phyloP scores from a whole-genome alignment of 2,329 filamentous ascomycete genomes.

The Colletotrichum paranaense region DNA sequence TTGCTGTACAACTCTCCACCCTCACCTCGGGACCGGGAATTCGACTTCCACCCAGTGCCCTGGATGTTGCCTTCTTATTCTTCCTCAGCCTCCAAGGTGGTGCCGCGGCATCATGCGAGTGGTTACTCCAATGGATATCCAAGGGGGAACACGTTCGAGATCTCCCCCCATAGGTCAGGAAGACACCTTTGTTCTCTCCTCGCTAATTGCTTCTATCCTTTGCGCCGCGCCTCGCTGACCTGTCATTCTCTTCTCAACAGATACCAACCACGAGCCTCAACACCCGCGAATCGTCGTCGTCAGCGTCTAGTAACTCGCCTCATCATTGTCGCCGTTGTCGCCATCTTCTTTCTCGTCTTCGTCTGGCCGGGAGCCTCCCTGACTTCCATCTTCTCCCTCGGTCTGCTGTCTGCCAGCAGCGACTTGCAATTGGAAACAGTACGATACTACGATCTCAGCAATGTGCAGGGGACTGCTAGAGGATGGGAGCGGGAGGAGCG shows the following conservation, averaged over 20 bases:
- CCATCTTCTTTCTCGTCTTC: constrained; percentile 78
- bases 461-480: constrained; percentile 89
- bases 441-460: constrained; percentile 94
- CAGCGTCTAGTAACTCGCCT: constrained; percentile 79
- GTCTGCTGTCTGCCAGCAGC: constrained; percentile 73
- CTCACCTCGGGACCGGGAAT: constrained; percentile 29
- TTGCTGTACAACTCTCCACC: constrained; percentile 1
- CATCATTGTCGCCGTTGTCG: constrained; percentile 61
- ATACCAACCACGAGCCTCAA: constrained; percentile 86
- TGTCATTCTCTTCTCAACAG: constrained; percentile 55
- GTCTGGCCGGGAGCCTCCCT: constrained; percentile 75
- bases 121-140: constrained; percentile 89
- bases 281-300: constrained; percentile 76
- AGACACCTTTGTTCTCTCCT: not conserved
- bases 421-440: constrained; percentile 91
- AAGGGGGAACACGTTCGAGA: constrained; percentile 82
- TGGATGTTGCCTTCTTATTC: constrained; percentile 71
- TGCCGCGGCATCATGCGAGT: constrained; percentile 82
- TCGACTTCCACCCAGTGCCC: constrained; percentile 15
- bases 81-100: constrained; percentile 72
- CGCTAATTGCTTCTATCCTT: not conserved
- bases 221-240: constrained; percentile 35
- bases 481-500: constrained; percentile 98
- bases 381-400: constrained; percentile 74
- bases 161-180: constrained; percentile 86